Percentiles rank a stretch among this genome's conserved stretches.
These are phyloP conservation scores for Funneliformis geosporum DNA, from an alignment of 192 early-diverging fungal genomes.

Conservation along the genomic window DNA sequence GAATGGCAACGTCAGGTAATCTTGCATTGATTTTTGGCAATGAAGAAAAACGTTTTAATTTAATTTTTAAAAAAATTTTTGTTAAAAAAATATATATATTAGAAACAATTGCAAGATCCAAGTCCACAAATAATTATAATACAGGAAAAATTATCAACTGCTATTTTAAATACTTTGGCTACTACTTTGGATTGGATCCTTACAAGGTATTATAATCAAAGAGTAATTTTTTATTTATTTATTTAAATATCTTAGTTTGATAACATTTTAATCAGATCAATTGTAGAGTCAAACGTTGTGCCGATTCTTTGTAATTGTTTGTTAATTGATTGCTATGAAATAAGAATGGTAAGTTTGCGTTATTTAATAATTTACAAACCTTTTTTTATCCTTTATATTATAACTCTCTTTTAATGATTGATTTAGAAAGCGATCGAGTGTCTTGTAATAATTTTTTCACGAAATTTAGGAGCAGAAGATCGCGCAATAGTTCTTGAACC, in stretches of 20 bases:
- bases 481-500: constrained; percentile 8
- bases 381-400: not conserved
- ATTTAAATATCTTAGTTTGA: not conserved
- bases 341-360: constrained; percentile 1
- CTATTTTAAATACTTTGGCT: constrained; percentile 1
- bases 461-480: constrained; percentile 10
- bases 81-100: not conserved
- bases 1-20: not conserved
- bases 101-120: not conserved
- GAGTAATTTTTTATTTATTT: not conserved
- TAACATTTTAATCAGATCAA: not conserved
- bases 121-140: not conserved
- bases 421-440: constrained; percentile 1
- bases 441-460: not conserved
- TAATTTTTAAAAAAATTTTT: too few species aligned
- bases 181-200: not conserved
- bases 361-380: not conserved
- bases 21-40: not conserved
- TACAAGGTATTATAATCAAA: not conserved
- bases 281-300: not conserved
- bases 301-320: not conserved
- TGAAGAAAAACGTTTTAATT: not conserved
- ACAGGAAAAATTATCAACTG: not conserved
- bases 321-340: constrained; percentile 5
- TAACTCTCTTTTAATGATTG: not conserved